A percentile compares a stretch with the other conserved stretches of the same genome.
Evolutionary conservation across 129 eudicot species (phyloP).

Genomic region (Oenanthe sinensis): DNA sequence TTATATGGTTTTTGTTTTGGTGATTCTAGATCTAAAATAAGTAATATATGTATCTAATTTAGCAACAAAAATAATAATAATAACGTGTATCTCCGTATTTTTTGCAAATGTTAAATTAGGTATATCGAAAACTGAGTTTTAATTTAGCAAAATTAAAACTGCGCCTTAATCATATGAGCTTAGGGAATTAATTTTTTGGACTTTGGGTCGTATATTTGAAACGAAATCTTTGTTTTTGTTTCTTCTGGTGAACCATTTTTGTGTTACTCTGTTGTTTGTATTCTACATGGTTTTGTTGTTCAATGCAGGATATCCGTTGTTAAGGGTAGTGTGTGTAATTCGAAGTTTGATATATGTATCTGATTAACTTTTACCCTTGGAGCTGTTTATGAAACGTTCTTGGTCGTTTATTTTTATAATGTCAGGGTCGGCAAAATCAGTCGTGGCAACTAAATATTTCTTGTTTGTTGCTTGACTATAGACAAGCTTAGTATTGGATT

Average conservation of each 20-base stretch:
- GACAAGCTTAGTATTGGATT: neutral
- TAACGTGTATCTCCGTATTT: too few species aligned
- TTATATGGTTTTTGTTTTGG: neutral
- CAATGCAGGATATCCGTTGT: neutral
- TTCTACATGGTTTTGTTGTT: too few species aligned
- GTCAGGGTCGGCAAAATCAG: neutral
- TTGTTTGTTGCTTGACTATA: neutral
- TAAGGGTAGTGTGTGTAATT: neutral
- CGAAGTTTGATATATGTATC: neutral
- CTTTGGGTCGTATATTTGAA: neutral
- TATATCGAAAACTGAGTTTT: neutral
- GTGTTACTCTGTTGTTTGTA: neutral
- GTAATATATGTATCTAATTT: neutral
- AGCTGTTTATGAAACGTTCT: neutral
- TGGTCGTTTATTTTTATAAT: neutral
- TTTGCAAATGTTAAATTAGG: too few species aligned
- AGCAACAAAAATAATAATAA: neutral
- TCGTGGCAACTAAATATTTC: neutral
- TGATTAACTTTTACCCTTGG: neutral
- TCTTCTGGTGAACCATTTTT: neutral
- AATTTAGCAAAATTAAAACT: neutral
- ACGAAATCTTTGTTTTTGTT: neutral
- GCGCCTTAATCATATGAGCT: neutral
- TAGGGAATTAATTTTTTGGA: neutral
- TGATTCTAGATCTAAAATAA: neutral